Base-by-base conservation (phyloP, 192 early-diverging fungal genomes). In the Phycomyces nitens region DNA sequence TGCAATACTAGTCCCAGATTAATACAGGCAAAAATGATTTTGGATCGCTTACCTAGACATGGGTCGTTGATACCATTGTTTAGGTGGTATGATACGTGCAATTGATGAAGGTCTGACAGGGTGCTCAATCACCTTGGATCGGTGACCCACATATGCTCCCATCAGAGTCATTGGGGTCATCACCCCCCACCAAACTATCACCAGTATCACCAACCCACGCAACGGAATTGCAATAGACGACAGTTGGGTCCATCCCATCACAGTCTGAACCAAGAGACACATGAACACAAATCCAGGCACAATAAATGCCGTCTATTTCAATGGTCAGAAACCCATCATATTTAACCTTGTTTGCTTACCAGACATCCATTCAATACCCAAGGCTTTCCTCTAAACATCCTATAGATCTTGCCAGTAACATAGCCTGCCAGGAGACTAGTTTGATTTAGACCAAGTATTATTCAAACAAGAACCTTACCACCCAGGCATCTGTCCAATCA, bases 171-270 rank as follows among this genome's bases (percentile, higher is more conserved):
- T 68, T 3, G 94, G 94, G 6, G 89, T 74, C 22, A 92, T 88
- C 1, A 97, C 74, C 14, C 84, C 65, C 41, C 89, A 81, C 96
- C 94, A 97, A 61, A 97, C 73, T 2, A 83, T 65, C 20, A 91
- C 78, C 53, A 98, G 53, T 5, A 86, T 85, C 66, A 95, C 55
- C 58, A 94, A 86, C 1, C 94, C 94, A 49, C 88, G 82, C 69
- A 98, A 94, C 1, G 94, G 93, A 56, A 97, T 87, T 20, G 96
- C 96, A 16, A 86, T 84, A 3, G 96, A 97, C 8, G 94, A 96
- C 16, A 92, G 73, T 22, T 85, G 78, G 26, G 82, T 88, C 86
- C 95, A 92, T 15, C 95, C 80, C 73, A 98, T 91, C 66, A 94
- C 70, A 75, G 94, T 97, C 52, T 94, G 78, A 38, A 88, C 52